Base-by-base conservation (phyloP, 1,284 basidiomycete species). In the Moesziomyces sp. region DNA sequence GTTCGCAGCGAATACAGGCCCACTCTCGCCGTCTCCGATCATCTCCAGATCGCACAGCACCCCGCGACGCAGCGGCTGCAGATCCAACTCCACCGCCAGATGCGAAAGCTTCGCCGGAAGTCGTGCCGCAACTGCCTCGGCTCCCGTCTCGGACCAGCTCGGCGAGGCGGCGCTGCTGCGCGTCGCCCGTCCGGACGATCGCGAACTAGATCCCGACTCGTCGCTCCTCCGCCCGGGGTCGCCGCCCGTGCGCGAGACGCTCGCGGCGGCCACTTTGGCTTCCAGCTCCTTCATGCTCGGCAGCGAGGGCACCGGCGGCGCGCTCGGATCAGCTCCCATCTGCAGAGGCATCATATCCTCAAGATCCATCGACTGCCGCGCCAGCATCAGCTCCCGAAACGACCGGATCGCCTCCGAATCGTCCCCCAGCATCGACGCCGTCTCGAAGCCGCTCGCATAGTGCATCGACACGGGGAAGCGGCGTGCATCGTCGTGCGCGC, bases 381-480 rank as follows among this genome's bases (percentile, higher is more conserved):
- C 67, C 14, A 75, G 62, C 68, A 78, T 76, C 58, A 74, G 16
- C 14, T 77, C 73, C 11, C 71, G 62, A 56, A 79, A 75, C 10
- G 58, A 62, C 4, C 50, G 56, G 21, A 63, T 71, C 50, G 60
- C 68, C 51, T 74, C 75, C 30, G 66, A 64, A 26, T 71, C 69
- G 38, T 74, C 78, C 14, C 68, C 66, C 0, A 72, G 60, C 52
- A 79, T 70, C 46, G 65, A 72, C 5, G 73, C 74, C 4, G 70
- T 61, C 26, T 77, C 76, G 18, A 78, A 76, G 1, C 74, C 77
- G 34, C 77, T 77, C 1, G 76, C 68, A 40, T 79, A 78, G 52
- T 79, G 77, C 74, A 76, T 80, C 51, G 77, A 79, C 16, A 80
- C 67, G 4, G 78, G 78, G 45, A 80, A 80, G 21, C 78, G 66